These are phyloP conservation scores for Saccharomycopsis sp. DNA, from an alignment of 805 yeast genomes.

Conservation along the genomic window DNA sequence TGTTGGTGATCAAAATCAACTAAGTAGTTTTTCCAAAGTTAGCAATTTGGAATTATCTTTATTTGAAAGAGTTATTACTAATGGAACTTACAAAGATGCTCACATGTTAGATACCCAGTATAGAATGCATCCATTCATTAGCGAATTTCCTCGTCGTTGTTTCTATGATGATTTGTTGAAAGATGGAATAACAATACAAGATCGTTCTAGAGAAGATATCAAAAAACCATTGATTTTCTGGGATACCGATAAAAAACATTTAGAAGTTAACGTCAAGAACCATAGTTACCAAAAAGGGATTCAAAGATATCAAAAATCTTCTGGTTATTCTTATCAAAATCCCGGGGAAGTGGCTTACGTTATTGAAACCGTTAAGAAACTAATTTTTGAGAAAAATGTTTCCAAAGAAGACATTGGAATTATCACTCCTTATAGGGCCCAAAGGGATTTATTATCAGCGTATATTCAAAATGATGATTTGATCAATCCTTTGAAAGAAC, in stretches of 20 bases:
- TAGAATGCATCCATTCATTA: slow-evolving; percentile 56
- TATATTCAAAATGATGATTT: slow-evolving; percentile 37
- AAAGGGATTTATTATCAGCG: slow-evolving; percentile 50
- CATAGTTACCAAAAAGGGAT: slow-evolving; percentile 26
- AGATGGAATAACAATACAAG: slow-evolving; percentile 49
- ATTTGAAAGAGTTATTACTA: slow-evolving; percentile 54
- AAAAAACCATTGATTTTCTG: slow-evolving; percentile 49
- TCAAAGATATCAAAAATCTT: slow-evolving; percentile 29
- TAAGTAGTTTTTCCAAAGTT: slow-evolving; percentile 60
- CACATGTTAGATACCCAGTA: slow-evolving; percentile 63
- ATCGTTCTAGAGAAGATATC: slow-evolving; percentile 37
- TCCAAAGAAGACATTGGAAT: slow-evolving; percentile 45
- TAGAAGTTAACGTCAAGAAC: slow-evolving; percentile 40
- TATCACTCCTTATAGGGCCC: slow-evolving; percentile 71
- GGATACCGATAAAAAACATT: slow-evolving; percentile 40
- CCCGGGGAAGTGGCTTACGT: slow-evolving; percentile 41
- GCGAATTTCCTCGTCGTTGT: slow-evolving; percentile 44
- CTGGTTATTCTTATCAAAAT: slow-evolving; percentile 52
- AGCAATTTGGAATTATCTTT: slow-evolving; percentile 57
- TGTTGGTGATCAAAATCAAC: slow-evolving; percentile 69
- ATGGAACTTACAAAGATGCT: slow-evolving; percentile 50
- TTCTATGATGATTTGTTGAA: slow-evolving; percentile 40
- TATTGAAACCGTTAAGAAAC: slow-evolving; percentile 34
- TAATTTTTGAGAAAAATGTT: slow-evolving; percentile 46
- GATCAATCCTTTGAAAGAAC: slow-evolving; percentile 43